Percentiles rank a stretch among this genome's conserved stretches.
Evolutionary conservation across 805 yeast genomes (phyloP).

Genomic region (Wickerhamomyces hampshirensis): DNA sequence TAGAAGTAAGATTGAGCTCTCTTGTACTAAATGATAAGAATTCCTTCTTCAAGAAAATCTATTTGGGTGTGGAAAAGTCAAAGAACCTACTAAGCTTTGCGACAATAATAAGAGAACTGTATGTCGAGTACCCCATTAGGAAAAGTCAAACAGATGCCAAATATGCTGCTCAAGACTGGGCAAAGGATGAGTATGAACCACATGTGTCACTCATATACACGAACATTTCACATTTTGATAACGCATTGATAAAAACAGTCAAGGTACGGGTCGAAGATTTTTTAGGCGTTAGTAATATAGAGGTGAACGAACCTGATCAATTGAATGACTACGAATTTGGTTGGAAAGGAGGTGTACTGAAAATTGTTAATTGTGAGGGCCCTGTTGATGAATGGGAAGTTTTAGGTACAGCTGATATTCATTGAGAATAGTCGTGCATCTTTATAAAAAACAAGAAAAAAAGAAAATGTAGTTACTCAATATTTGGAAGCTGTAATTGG

Average conservation of each 20-base stretch:
- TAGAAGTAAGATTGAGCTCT: constrained; percentile 13
- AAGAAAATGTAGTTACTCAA: constrained; percentile 1
- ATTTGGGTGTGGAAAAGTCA: constrained; percentile 16
- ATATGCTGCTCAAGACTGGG: constrained; percentile 53
- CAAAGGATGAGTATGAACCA: constrained; percentile 53
- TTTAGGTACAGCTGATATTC: constrained; percentile 43
- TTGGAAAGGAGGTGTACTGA: constrained; percentile 61
- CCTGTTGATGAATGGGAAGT: constrained; percentile 66
- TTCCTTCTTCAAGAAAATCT: constrained; percentile 22
- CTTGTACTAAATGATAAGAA: constrained; percentile 15
- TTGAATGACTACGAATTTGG: constrained; percentile 31
- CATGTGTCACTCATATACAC: constrained; percentile 72
- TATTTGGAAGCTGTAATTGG: constrained; percentile 24
- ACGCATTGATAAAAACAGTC: constrained; percentile 58
- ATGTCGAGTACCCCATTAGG: constrained; percentile 40
- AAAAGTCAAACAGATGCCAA: constrained; percentile 29
- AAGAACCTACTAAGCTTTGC: constrained; percentile 31
- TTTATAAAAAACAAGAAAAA: not conserved
- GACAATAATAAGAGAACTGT: constrained; percentile 49
- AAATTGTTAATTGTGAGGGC: constrained; percentile 67
- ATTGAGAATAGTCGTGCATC: constrained; percentile 4
- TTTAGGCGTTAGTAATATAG: constrained; percentile 33
- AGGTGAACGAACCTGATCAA: constrained; percentile 14
- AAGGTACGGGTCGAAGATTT: constrained; percentile 63
- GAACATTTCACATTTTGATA: constrained; percentile 57